These are phyloP conservation scores for Penicillium simplicissimum DNA, from an alignment of 495 filamentous ascomycete species.

Conservation along the genomic window DNA sequence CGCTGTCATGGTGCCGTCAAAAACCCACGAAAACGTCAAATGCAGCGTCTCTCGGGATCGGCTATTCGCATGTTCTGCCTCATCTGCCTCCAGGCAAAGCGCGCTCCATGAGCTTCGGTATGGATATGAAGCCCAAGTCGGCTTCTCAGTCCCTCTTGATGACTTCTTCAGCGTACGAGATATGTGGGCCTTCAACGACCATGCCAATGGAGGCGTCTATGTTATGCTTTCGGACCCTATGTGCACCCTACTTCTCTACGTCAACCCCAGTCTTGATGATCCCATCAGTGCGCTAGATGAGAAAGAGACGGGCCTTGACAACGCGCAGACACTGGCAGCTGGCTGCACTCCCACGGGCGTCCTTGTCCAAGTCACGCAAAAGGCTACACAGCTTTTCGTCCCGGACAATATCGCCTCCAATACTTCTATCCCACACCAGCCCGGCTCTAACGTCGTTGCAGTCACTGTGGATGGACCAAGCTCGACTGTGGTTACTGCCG, in stretches of 20 bases:
- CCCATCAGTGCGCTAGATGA: conserved; percentile 46
- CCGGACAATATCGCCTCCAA: conserved; percentile 21
- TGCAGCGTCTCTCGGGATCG: conserved; percentile 32
- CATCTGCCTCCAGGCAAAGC: conserved; percentile 49
- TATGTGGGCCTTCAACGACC: conserved; percentile 54
- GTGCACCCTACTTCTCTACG: conserved; percentile 40
- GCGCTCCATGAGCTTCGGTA: conserved; percentile 69
- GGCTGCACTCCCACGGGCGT: conserved; percentile 37
- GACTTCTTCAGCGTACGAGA: conserved; percentile 36
- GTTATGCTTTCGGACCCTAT: conserved; percentile 43
- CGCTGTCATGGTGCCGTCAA: conserved; percentile 52
- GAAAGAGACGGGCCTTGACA: conserved; percentile 47
- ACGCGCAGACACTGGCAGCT: conserved; percentile 58
- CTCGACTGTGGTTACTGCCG: conserved; percentile 30
- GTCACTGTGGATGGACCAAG: conserved; percentile 33
- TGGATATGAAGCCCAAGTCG: conserved; percentile 68
- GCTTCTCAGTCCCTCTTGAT: conserved; percentile 51
- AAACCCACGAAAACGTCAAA: conserved; percentile 17
- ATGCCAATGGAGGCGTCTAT: conserved; percentile 38
- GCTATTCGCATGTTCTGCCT: conserved; percentile 44
- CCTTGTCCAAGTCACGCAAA: conserved; percentile 60
- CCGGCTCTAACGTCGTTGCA: conserved; percentile 24
- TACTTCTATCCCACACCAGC: conserved; percentile 20
- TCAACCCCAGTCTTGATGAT: conserved; percentile 33
- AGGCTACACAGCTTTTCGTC: conserved; percentile 43